A percentile compares a stretch with the other conserved stretches of the same genome.
These are phyloP conservation scores for Nannochloris sp. DNA, from an alignment of 139 green algal genomes.

Conservation along the genomic window DNA sequence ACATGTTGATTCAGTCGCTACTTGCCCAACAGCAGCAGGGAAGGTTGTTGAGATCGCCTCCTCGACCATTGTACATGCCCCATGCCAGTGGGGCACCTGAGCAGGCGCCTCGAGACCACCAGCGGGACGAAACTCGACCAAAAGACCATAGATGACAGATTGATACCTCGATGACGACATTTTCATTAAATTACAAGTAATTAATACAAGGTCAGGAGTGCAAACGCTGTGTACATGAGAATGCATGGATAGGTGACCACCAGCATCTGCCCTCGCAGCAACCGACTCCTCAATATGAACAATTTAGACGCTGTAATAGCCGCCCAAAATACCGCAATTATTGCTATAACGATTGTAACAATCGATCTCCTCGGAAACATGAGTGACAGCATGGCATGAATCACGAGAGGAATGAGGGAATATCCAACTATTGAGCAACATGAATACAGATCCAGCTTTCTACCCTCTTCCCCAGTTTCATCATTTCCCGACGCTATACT, in stretches of 20 bases:
- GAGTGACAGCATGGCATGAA: conserved; percentile 51
- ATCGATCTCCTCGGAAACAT: conserved; percentile 48
- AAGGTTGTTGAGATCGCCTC: background rate
- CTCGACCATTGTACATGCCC: background rate
- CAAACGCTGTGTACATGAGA: conserved; percentile 72
- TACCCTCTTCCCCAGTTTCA: conserved; percentile 17
- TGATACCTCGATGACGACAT: background rate
- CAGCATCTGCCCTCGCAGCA: conserved; percentile 45
- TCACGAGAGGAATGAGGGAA: conserved; percentile 72
- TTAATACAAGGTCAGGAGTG: conserved; percentile 76
- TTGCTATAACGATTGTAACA: conserved; percentile 21
- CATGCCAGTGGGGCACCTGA: no score
- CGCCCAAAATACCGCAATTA: conserved; percentile 59
- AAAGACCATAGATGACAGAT: background rate
- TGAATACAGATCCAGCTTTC: conserved; percentile 72
- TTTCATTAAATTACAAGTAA: background rate
- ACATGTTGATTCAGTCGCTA: conserved; percentile 13
- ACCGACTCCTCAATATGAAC: conserved; percentile 45
- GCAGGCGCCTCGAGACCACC: no score
- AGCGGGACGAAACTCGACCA: no score
- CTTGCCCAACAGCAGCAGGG: background rate
- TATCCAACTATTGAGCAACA: conserved; percentile 85
- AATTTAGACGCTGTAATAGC: conserved; percentile 51
- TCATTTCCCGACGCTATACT: conserved; percentile 26
- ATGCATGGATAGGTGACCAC: conserved; percentile 74